phyloP scores from a whole-genome alignment of 345 rosid genomes.

The Citrus maxima region DNA sequence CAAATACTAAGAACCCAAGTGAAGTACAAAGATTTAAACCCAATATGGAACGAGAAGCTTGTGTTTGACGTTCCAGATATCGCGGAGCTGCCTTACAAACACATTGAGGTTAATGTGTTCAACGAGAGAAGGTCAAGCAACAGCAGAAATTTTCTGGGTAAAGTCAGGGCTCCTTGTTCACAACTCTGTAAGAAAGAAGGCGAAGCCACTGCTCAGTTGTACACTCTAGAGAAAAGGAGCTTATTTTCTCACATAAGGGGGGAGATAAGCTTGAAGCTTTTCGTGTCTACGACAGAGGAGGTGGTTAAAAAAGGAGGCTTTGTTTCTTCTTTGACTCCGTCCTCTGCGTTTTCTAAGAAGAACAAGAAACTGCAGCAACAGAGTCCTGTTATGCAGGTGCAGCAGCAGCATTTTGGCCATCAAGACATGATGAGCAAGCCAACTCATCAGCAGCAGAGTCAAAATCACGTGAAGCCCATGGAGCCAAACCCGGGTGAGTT shows the following conservation, averaged over 20 bases:
- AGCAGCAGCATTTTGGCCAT: slow-evolving; percentile 29
- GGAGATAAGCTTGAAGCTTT: slow-evolving; percentile 58
- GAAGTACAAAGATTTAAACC: slow-evolving; percentile 59
- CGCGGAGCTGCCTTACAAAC: slow-evolving; percentile 51
- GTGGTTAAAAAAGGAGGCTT: slow-evolving; percentile 23
- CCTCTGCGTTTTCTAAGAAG: slow-evolving; percentile 35
- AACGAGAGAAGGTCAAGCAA: slow-evolving; percentile 57
- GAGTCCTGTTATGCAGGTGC: slow-evolving; percentile 30
- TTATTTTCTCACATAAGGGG: slow-evolving; percentile 69
- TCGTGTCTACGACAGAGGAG: slow-evolving; percentile 33
- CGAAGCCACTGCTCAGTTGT: slow-evolving; percentile 43
- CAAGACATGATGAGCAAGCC: slow-evolving; percentile 30
- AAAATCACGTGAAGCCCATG: slow-evolving; percentile 33
- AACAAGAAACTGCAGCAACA: slow-evolving; percentile 53
- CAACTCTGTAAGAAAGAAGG: slow-evolving; percentile 37
- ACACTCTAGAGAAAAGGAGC: slow-evolving; percentile 63
- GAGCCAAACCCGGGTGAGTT: slow-evolving; percentile 49
- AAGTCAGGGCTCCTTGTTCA: slow-evolving; percentile 52
- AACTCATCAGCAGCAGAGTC: slow-evolving; percentile 35
- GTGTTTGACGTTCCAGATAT: slow-evolving; percentile 45
- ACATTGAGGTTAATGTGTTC: slow-evolving; percentile 52
- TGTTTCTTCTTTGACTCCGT: slow-evolving; percentile 15
- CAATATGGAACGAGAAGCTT: slow-evolving; percentile 77
- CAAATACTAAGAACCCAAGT: slow-evolving; percentile 56
- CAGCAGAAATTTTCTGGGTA: slow-evolving; percentile 62